These are phyloP conservation scores for Fusarium citri DNA, from an alignment of 2,329 filamentous ascomycete species.

Conservation along the genomic window DNA sequence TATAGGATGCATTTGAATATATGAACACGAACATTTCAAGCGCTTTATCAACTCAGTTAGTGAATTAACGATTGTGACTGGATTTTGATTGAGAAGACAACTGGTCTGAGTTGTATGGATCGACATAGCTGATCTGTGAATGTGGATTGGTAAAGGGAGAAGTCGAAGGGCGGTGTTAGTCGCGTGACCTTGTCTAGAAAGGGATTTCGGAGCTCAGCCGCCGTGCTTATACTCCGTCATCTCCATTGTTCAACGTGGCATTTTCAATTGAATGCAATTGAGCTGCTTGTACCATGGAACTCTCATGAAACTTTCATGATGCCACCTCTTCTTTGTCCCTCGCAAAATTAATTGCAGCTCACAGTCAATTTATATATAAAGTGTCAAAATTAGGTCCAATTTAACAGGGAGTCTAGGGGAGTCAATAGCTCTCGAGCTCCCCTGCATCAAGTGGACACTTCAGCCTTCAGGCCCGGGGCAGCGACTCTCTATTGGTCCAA, in stretches of 20 bases:
- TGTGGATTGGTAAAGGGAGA: neutral
- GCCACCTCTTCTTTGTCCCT: neutral
- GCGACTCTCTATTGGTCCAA: conserved; percentile 9
- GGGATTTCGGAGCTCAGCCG: neutral
- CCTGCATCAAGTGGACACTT: conserved; percentile 21
- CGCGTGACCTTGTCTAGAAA: neutral
- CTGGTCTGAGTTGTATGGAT: neutral
- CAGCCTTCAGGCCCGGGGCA: conserved; percentile 5
- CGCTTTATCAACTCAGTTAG: neutral
- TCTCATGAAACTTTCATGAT: neutral
- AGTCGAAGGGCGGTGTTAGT: neutral
- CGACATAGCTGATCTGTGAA: neutral
- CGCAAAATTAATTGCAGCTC: neutral
- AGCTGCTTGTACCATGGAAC: neutral
- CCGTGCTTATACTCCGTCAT: neutral
- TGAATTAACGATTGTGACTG: neutral
- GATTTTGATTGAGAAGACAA: neutral
- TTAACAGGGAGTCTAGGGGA: conserved; percentile 5
- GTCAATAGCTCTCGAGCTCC: conserved; percentile 18
- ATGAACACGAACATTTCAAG: conserved; percentile 1
- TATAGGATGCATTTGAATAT: conserved; percentile 1
- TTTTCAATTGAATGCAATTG: neutral
- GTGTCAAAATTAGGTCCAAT: neutral
- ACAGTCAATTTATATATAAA: neutral
- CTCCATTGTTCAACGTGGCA: neutral